phyloP scores from a whole-genome alignment of 164 flowering plant species.

The Santalum album region DNA sequence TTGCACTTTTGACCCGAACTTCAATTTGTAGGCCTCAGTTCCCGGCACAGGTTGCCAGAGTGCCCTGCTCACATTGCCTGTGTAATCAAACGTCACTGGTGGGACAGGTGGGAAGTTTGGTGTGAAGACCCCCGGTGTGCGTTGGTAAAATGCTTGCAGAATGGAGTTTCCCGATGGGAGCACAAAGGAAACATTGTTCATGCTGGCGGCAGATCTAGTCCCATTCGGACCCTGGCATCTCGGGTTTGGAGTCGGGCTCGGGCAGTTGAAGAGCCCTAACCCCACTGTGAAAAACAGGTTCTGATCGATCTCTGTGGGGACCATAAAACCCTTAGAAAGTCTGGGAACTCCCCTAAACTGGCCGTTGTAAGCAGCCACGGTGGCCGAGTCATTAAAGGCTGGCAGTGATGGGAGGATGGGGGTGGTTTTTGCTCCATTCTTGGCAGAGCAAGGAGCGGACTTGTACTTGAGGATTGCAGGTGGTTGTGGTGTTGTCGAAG shows the following conservation, averaged over 20 bases:
- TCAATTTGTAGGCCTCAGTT: slow-evolving; percentile 56
- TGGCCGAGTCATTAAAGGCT: slow-evolving; percentile 58
- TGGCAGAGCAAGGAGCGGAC: slow-evolving; percentile 20
- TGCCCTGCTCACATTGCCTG: slow-evolving; percentile 64
- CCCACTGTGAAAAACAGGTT: slow-evolving; percentile 71
- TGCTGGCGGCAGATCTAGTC: slow-evolving; percentile 63
- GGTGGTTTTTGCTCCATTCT: slow-evolving; percentile 5
- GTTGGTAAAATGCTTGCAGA: slow-evolving; percentile 51
- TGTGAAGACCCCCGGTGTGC: slow-evolving; percentile 52
- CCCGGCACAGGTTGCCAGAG: slow-evolving; percentile 55
- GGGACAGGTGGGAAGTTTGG: slow-evolving; percentile 69
- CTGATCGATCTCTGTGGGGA: slow-evolving; percentile 48
- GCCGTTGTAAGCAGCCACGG: slow-evolving; percentile 45
- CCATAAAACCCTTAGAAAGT: slow-evolving; percentile 19
- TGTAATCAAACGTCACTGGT: slow-evolving; percentile 56
- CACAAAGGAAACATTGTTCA: slow-evolving; percentile 62
- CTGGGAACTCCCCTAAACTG: slow-evolving; percentile 29
- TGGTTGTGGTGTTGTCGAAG: slow-evolving; percentile 87
- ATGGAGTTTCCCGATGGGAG: slow-evolving; percentile 45
- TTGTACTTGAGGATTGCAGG: slow-evolving; percentile 73
- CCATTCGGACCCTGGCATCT: slow-evolving; percentile 78
- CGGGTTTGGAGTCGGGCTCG: slow-evolving; percentile 23
- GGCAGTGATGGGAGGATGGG: slow-evolving; percentile 55
- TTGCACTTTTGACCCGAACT: slow-evolving; percentile 57
- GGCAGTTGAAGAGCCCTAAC: slow-evolving; percentile 60